Evolutionary conservation across 257 asterid species (phyloP), one percentile per base, ranked within the genome.

Genomic region (Thymus quinquecostatus): DNA sequence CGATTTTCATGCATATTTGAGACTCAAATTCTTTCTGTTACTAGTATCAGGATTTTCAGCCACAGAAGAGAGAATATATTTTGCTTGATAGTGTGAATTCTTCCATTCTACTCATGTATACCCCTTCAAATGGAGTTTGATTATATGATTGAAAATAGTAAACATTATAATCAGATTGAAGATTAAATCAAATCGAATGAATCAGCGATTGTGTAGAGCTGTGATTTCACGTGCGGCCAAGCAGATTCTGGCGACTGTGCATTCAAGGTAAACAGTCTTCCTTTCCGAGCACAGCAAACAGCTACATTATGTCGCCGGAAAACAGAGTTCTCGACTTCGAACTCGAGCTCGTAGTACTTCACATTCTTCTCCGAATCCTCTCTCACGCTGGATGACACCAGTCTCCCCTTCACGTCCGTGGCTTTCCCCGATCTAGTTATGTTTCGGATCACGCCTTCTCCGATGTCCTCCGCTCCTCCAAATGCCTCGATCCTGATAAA

Each of bases 381-480:
- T 64, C 94, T 83, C 74, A 86, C 56, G 30, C 74, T 82, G 11
- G 94, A 71, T 30, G 73, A 79, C 41, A 83, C 68, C 74, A 92
- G 11, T 48, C 71, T 74, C 40, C 92, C 96, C 60, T 85, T 84
- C 57, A 90, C 81, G 33, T 84, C 80, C 4, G 81, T 63, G 40
- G 79, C 66, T 66, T 79, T 77, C 10, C 83, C 64, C 5, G 90
- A 83, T 64, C 81, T 78, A 56, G 96, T 83, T 33, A 93, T 80
- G 33, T 3, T 87, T 71, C 81, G 59, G 55, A 91, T 77, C 0
- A 93, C 47, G 5, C 88, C 86, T 69, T 89, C 92, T 61, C 96
- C 97, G 21, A 90, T 90, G 78, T 88, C 96, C 56, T 81, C 75
- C n/a, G 95, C 82, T 75, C 96, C 96, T 65, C 98, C 97, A 78